Evolutionary conservation across 164 flowering plant genomes (phyloP).

Genomic region (Buxus sempervirens): DNA sequence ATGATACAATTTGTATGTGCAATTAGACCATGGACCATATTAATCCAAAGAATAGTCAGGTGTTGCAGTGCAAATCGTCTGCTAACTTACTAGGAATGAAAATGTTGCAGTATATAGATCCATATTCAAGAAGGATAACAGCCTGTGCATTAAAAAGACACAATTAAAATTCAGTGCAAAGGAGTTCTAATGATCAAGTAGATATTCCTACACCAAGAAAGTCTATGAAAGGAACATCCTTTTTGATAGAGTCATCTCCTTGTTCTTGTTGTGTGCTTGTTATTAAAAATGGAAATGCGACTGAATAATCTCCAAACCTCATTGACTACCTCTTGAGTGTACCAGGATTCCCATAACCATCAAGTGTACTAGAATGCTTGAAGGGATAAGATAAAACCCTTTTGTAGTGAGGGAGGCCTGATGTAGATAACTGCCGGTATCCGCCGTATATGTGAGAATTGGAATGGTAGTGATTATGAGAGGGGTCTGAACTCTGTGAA

Average conservation of each 20-base stretch:
- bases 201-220: slow-evolving; percentile 32
- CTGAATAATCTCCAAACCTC: background rate
- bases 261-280: background rate
- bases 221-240: slow-evolving; percentile 32
- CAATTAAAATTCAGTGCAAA: too few species aligned
- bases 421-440: background rate
- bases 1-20: too few species aligned
- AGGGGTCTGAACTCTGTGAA: background rate
- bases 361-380: background rate
- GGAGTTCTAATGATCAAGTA: background rate
- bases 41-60: too few species aligned
- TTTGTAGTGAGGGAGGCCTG: background rate
- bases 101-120: too few species aligned
- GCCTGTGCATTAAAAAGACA: too few species aligned
- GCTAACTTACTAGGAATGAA: too few species aligned
- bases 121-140: too few species aligned
- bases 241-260: slow-evolving; percentile 4
- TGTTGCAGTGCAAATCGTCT: too few species aligned
- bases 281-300: background rate
- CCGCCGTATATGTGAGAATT: slow-evolving; percentile 1
- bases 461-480: background rate
- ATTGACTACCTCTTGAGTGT: background rate
- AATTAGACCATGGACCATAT: too few species aligned
- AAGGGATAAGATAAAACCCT: background rate
- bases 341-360: slow-evolving; percentile 4